Percentiles rank a stretch among this genome's conserved stretches.
Evolutionary conservation across 495 filamentous ascomycete species (phyloP).

Genomic region (Talaromyces proteolyticus): DNA sequence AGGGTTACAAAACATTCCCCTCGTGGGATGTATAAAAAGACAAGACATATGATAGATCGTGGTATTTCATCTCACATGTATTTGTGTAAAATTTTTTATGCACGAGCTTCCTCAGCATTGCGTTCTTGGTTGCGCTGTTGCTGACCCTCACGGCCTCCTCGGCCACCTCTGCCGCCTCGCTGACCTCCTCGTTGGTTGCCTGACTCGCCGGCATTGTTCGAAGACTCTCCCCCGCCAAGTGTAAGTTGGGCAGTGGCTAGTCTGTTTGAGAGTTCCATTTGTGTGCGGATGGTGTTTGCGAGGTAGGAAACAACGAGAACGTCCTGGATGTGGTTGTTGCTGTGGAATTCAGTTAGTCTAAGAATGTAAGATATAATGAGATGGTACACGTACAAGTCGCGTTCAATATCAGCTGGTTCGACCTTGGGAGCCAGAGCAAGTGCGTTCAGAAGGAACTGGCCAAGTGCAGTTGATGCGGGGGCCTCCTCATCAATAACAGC

Average conservation of each 20-base stretch:
- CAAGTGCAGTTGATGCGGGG: conserved; percentile 72
- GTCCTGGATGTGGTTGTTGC: conserved; percentile 98
- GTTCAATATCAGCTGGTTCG: conserved; percentile 77
- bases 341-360: conserved; percentile 52
- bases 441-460: conserved; percentile 90
- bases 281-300: conserved; percentile 96
- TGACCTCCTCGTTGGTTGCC: conserved; percentile 23
- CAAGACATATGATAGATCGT: no score
- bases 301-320: conserved; percentile 95
- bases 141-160: conserved; percentile 25
- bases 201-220: conserved; percentile 21
- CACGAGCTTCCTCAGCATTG: conserved; percentile 35
- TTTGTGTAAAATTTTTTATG: conserved; percentile 15
- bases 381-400: conserved; percentile 67
- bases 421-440: conserved; percentile 92
- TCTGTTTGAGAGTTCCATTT: conserved; percentile 95
- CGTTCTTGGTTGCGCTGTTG: conserved; percentile 35
- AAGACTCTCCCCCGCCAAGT: conserved; percentile 47
- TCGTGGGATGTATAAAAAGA: background rate
- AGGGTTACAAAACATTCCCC: background rate
- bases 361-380: conserved; percentile 5
- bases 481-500: conserved; percentile 69
- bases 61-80: no score
- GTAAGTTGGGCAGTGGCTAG: conserved; percentile 80
- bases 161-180: conserved; percentile 44